phyloP scores from a whole-genome alignment of 805 yeast genomes.

The Spathaspora arborariae region DNA sequence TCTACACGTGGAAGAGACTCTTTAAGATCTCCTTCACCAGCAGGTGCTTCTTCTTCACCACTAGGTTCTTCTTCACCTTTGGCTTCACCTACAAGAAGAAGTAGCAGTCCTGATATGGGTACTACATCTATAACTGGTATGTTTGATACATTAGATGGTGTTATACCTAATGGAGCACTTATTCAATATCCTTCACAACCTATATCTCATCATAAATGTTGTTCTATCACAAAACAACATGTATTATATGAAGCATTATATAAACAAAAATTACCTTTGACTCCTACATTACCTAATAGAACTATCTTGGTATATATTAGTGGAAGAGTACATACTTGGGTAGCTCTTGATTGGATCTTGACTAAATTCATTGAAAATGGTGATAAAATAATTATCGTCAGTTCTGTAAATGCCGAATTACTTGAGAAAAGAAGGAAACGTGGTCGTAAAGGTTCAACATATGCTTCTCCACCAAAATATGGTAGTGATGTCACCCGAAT shows the following conservation, averaged over 20 bases:
- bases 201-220: slow-evolving; percentile 37
- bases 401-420: slow-evolving; percentile 39
- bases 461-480: slow-evolving; percentile 9
- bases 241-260: slow-evolving; percentile 45
- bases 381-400: slow-evolving; percentile 61
- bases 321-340: slow-evolving; percentile 81
- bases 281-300: slow-evolving; percentile 48
- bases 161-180: background rate
- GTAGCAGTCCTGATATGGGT: slow-evolving; percentile 7
- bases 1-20: slow-evolving; percentile 14
- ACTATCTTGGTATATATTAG: slow-evolving; percentile 60
- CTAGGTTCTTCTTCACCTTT: too few relatives aligned
- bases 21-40: slow-evolving; percentile 10
- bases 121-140: background rate
- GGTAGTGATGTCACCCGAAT: slow-evolving; percentile 28
- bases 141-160: background rate
- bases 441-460: slow-evolving; percentile 7
- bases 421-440: slow-evolving; percentile 7
- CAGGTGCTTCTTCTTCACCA: too few relatives aligned
- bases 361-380: slow-evolving; percentile 54
- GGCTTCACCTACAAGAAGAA: slow-evolving; percentile 11
- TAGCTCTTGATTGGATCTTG: slow-evolving; percentile 69
- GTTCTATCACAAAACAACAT: slow-evolving; percentile 46
- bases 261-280: slow-evolving; percentile 24
- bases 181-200: slow-evolving; percentile 36